These are phyloP conservation scores for Endocalyx cinctus DNA, from an alignment of 2,329 filamentous ascomycete species.

Conservation along the genomic window DNA sequence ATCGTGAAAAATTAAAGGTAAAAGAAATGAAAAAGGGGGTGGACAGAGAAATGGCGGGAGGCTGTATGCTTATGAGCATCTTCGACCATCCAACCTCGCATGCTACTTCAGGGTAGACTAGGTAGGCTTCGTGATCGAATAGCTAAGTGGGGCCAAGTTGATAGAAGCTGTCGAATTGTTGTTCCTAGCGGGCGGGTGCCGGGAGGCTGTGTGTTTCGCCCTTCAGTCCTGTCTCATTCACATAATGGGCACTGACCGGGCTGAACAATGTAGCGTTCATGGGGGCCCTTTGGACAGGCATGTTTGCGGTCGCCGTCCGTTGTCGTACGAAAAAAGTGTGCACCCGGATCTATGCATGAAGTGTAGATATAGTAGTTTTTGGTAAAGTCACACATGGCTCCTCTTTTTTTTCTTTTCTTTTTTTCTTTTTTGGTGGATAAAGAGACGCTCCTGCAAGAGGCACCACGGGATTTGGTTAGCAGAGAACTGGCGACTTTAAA, in stretches of 20 bases:
- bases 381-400: constrained; percentile 62
- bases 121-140: neutral
- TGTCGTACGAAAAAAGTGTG: constrained; percentile 67
- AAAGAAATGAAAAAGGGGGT: too few relatives aligned
- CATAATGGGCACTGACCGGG: constrained; percentile 59
- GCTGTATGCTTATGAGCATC: too few relatives aligned
- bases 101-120: too few relatives aligned
- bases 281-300: constrained; percentile 59
- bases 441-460: constrained; percentile 4
- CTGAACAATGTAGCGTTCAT: constrained; percentile 70
- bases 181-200: neutral
- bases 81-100: too few relatives aligned
- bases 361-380: constrained; percentile 77
- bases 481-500: too few relatives aligned
- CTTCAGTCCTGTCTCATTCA: constrained; percentile 17
- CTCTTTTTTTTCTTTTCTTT: too few relatives aligned
- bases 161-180: neutral
- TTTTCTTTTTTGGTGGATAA: constrained; percentile 6
- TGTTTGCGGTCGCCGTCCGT: constrained; percentile 59
- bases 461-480: too few relatives aligned
- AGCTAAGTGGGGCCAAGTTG: neutral
- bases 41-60: too few relatives aligned
- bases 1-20: too few relatives aligned
- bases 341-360: constrained; percentile 61
- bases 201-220: too few relatives aligned